Evolutionary conservation across 345 rosid species (phyloP).

Genomic region (Citrus australasica): DNA sequence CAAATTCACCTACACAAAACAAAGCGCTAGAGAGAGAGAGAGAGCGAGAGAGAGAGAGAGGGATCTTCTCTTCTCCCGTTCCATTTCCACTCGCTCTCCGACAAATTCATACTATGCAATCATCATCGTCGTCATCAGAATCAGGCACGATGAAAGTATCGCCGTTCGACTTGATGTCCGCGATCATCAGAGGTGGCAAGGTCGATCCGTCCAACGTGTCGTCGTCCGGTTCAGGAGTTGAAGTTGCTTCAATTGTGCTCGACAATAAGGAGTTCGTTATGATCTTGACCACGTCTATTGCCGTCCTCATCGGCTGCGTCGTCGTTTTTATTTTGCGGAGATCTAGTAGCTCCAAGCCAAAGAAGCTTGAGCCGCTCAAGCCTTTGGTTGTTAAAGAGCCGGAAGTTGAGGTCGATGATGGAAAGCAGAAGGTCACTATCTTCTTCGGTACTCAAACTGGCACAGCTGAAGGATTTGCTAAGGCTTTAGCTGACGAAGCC

Average conservation of each 20-base stretch:
- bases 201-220: slow-evolving; percentile 67
- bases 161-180: slow-evolving; percentile 79
- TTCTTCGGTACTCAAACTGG: slow-evolving; percentile 97
- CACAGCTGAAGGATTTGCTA: slow-evolving; percentile 96
- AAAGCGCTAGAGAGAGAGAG: background rate
- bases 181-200: slow-evolving; percentile 71
- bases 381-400: slow-evolving; percentile 50
- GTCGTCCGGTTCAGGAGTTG: slow-evolving; percentile 35
- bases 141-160: slow-evolving; percentile 42
- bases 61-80: slow-evolving; percentile 11
- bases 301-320: slow-evolving; percentile 86
- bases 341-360: slow-evolving; percentile 47
- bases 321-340: slow-evolving; percentile 74
- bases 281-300: slow-evolving; percentile 81
- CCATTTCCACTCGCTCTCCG: background rate
- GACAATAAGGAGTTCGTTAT: slow-evolving; percentile 76
- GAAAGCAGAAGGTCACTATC: slow-evolving; percentile 67
- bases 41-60: background rate
- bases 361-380: slow-evolving; percentile 43
- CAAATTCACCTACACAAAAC: slow-evolving; percentile 31
- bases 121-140: slow-evolving; percentile 21
- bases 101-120: slow-evolving; percentile 8
- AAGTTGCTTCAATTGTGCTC: slow-evolving; percentile 48
- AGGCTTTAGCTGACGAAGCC: slow-evolving; percentile 87
- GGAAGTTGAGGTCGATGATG: slow-evolving; percentile 70